These are phyloP conservation scores for Marasmius fiardii DNA, from an alignment of 1,284 basidiomycete species.

Conservation along the genomic window DNA sequence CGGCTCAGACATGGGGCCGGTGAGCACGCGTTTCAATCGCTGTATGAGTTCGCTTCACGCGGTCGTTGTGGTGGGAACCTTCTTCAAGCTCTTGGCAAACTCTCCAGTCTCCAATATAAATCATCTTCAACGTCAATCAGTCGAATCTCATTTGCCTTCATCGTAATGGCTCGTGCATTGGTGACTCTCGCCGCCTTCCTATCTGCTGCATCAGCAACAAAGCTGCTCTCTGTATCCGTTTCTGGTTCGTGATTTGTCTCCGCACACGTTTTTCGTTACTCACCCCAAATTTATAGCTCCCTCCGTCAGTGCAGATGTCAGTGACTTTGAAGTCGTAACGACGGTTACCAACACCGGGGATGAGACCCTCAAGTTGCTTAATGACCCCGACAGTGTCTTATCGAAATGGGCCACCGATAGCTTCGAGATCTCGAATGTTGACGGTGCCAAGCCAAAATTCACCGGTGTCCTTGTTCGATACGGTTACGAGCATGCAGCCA, in stretches of 20 bases:
- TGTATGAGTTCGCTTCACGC: too few species aligned
- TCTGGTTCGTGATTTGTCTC: slow-evolving; percentile 1
- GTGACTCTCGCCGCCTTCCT: background rate
- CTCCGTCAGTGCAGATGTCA: slow-evolving; percentile 3
- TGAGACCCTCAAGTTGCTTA: slow-evolving; percentile 9
- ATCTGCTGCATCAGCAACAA: slow-evolving; percentile 5
- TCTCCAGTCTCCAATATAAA: too few species aligned
- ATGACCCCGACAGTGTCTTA: slow-evolving; percentile 5
- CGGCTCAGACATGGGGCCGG: too few species aligned
- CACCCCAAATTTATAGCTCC: slow-evolving; percentile 1
- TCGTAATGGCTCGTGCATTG: background rate
- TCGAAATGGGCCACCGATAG: slow-evolving; percentile 9
- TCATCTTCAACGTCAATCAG: too few species aligned
- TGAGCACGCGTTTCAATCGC: too few species aligned
- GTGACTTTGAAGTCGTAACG: slow-evolving; percentile 4
- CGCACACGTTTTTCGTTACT: background rate
- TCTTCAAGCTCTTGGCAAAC: too few species aligned
- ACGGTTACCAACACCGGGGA: slow-evolving; percentile 12
- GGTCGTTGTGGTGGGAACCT: too few species aligned
- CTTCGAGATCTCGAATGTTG: slow-evolving; percentile 2
- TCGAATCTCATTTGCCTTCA: too few species aligned
- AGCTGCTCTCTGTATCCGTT: slow-evolving; percentile 7
- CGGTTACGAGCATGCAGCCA: slow-evolving; percentile 3
- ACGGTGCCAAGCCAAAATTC: slow-evolving; percentile 2
- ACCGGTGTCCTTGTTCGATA: slow-evolving; percentile 7